These are phyloP conservation scores for Elaeis oleifera DNA, from an alignment of 202 grass and related monocot species.

Conservation along the genomic window DNA sequence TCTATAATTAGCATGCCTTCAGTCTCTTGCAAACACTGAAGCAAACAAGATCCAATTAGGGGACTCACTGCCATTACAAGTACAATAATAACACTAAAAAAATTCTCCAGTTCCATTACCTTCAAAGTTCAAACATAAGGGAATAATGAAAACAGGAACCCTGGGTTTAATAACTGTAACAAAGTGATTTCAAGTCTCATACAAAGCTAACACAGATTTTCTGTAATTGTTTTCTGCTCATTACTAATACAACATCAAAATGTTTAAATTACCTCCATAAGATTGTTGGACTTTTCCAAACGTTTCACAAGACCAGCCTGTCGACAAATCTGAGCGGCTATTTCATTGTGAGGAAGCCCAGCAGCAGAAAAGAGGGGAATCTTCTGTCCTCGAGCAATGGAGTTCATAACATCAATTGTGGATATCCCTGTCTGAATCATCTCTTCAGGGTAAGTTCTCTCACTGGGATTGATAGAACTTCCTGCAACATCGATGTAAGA, in stretches of 20 bases:
- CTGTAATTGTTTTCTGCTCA: not conserved
- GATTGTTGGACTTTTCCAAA: conserved; percentile 68
- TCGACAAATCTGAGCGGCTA: conserved; percentile 98
- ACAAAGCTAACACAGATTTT: too few relatives aligned
- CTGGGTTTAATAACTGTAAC: too few relatives aligned
- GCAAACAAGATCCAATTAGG: too few relatives aligned
- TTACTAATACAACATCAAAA: not conserved
- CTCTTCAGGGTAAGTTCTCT: conserved; percentile 99
- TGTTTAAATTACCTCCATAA: conserved; percentile 46
- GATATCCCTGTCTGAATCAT: conserved; percentile 99
- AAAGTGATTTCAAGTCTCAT: too few relatives aligned
- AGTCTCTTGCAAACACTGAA: too few relatives aligned
- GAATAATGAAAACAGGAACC: too few relatives aligned
- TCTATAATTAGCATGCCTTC: too few relatives aligned
- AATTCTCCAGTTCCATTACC: too few relatives aligned
- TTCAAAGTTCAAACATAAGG: too few relatives aligned
- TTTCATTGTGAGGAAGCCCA: conserved; percentile 98
- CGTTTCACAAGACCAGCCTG: conserved; percentile 96
- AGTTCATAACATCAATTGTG: conserved; percentile 99
- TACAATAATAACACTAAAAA: not conserved
- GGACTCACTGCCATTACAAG: too few relatives aligned
- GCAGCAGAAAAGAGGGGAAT: conserved; percentile 99
- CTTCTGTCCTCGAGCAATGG: conserved; percentile 99
- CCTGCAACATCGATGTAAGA: conserved; percentile 43
- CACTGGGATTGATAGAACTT: conserved; percentile 98